Percentiles rank a stretch among this genome's conserved stretches.
These are phyloP conservation scores for Leccinum variicolor DNA, from an alignment of 768 basidiomycete genomes.

Conservation along the genomic window DNA sequence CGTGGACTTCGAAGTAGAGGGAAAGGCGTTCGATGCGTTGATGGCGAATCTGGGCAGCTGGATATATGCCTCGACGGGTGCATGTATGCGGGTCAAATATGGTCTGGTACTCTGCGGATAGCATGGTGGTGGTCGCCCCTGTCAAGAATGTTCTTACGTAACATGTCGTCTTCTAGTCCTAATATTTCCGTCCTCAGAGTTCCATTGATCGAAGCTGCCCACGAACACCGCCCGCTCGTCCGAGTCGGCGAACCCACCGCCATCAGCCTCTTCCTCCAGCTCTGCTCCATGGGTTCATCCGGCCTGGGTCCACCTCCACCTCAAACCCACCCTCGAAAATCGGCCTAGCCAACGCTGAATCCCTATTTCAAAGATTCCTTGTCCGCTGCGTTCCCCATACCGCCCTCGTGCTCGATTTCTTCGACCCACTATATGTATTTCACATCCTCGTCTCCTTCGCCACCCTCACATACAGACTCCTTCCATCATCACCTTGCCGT, in stretches of 20 bases:
- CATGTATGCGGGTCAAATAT: slow-evolving; percentile 62
- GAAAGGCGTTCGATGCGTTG: slow-evolving; percentile 63
- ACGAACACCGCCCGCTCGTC: slow-evolving; percentile 32
- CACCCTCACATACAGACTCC: slow-evolving; percentile 36
- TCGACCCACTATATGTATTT: too few relatives aligned
- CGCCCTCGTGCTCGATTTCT: slow-evolving; percentile 41
- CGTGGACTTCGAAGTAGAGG: slow-evolving; percentile 79
- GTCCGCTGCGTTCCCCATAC: slow-evolving; percentile 46
- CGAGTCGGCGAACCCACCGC: slow-evolving; percentile 43
- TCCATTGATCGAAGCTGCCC: slow-evolving; percentile 43
- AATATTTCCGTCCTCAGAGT: too few relatives aligned
- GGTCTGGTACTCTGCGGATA: slow-evolving; percentile 31
- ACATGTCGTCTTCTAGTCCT: not conserved
- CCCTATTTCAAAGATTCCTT: slow-evolving; percentile 41
- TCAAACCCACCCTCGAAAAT: slow-evolving; percentile 23
- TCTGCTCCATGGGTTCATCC: slow-evolving; percentile 36
- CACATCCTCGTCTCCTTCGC: slow-evolving; percentile 25
- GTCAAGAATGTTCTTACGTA: not conserved
- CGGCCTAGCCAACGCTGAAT: slow-evolving; percentile 45
- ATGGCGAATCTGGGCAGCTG: slow-evolving; percentile 51
- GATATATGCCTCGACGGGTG: slow-evolving; percentile 71
- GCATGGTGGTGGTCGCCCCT: slow-evolving; percentile 2
- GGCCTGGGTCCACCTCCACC: not conserved
- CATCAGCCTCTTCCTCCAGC: slow-evolving; percentile 41
- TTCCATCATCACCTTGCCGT: slow-evolving; percentile 26